Evolutionary conservation across 139 green algal species (phyloP).

Genomic region (Auxenochlorella pyrenoidosa): DNA sequence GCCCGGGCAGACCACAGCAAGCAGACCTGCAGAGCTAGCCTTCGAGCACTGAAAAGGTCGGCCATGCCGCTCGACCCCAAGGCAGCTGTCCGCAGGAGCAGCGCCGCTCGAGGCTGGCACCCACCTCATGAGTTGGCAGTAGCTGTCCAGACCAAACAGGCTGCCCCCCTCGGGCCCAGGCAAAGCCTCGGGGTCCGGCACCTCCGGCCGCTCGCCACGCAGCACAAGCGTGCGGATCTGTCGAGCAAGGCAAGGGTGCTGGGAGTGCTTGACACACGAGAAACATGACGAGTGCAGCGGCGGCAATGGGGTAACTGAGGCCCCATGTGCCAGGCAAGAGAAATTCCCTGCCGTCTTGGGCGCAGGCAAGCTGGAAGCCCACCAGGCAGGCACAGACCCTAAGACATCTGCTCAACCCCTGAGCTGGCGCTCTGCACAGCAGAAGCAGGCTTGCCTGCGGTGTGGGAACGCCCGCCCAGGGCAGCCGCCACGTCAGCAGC

Average conservation of each 20-base stretch:
- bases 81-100: too few relatives aligned
- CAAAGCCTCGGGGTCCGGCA: not conserved
- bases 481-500: conserved; percentile 58
- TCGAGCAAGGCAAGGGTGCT: not conserved
- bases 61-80: too few relatives aligned
- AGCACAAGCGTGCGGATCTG: not conserved
- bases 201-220: not conserved
- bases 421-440: too few relatives aligned
- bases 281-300: too few relatives aligned
- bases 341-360: too few relatives aligned
- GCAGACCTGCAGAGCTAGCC: too few relatives aligned
- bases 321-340: too few relatives aligned
- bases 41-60: too few relatives aligned
- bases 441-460: conserved; percentile 40
- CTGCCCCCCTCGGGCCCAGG: not conserved
- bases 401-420: not conserved
- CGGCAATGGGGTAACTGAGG: too few relatives aligned
- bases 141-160: not conserved
- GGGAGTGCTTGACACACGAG: too few relatives aligned
- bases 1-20: too few relatives aligned
- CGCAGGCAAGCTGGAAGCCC: not conserved
- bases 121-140: conserved; percentile 17
- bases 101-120: not conserved
- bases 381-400: not conserved
- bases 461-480: conserved; percentile 51